Evolutionary conservation across 2,329 filamentous ascomycete genomes (phyloP), one percentile per base, ranked within the genome.

Genomic region (Atkinsonella texensis): DNA sequence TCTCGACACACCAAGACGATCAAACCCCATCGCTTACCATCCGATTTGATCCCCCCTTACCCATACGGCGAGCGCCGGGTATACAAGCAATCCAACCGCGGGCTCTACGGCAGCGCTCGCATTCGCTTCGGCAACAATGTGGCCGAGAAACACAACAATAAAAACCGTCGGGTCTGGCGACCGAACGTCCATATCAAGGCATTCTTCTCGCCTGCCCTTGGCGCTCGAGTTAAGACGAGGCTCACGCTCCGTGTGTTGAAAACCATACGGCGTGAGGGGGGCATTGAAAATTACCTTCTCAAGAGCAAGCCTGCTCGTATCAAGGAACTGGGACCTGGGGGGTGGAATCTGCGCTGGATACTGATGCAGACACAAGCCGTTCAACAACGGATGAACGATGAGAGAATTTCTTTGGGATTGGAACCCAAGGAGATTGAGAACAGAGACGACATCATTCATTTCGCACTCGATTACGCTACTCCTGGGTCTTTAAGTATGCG

Each of bases 341-440:
- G 93, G 7, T 98, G 93, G 93, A 81, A 84, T 60, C 71, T 98
- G 62, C 76, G 93, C 57, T 96, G 89, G 87, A 79, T 87, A 55
- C 74, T 98, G 55, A 89, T 96, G 84, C 87, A 91, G 71, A 89
- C 83, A 4, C 62, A 63, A 1, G 70, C 71, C 18, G 77, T 94
- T 48, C 81, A 83, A 65, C 76, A 77, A 58, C 74, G 79, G 57
- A 87, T 89, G 63, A 76, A 77, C 42, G 65, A 70, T 48, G 76
- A 95, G 71, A 74, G 89, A 54, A 70, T 73, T 53, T 71, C 71
- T 18, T 65, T 93, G 48, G 87, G 88, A 0, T 63, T 95, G 53
- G 60, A 66, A 48, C 67, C 68, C 15, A 66, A 60, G 55, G 59
- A 65, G 44, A 57, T 69, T 10, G 63, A 65, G 48, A 62, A 68